Conservation (phyloP, 306 rosid species). For the Fagus crenata region DNA sequence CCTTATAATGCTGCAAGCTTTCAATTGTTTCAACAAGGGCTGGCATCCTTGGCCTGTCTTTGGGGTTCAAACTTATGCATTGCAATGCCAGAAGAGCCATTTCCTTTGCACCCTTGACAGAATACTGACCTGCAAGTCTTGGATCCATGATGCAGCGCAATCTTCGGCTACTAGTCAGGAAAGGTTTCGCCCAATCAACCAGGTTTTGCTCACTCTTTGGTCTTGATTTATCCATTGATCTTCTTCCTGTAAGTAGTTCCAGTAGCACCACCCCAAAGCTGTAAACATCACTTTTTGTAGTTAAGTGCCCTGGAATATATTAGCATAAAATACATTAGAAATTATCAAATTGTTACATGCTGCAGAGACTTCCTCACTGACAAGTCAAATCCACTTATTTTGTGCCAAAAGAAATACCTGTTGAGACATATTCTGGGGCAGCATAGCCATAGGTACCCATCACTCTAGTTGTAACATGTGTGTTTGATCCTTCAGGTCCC, state of each 20-base stretch:
- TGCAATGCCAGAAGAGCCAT: constrained; percentile 70
- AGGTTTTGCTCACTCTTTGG: constrained; percentile 80
- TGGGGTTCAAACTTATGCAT: constrained; percentile 74
- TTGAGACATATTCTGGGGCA: constrained; percentile 90
- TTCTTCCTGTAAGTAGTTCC: constrained; percentile 79
- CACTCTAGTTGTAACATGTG: constrained; percentile 91
- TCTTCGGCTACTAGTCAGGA: constrained; percentile 59
- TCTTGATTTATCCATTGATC: constrained; percentile 75
- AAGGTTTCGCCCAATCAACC: constrained; percentile 90
- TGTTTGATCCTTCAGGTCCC: constrained; percentile 96
- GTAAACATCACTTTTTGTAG: constrained; percentile 81
- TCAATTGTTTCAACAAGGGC: constrained; percentile 76
- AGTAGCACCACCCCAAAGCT: constrained; percentile 89
- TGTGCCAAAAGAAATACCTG: constrained; percentile 43
- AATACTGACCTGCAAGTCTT: constrained; percentile 80
- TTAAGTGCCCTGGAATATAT: constrained; percentile 71
- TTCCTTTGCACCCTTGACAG: constrained; percentile 81
- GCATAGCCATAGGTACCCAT: constrained; percentile 98
- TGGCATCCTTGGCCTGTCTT: constrained; percentile 86
- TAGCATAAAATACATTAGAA: not conserved
- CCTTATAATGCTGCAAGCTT: constrained; percentile 63
- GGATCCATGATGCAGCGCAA: constrained; percentile 72
- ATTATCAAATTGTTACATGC: too few relatives aligned
- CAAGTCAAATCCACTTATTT: too few relatives aligned
- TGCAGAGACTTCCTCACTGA: too few relatives aligned